Percentiles rank a stretch among this genome's conserved stretches.
Conservation (phyloP, 2,329 filamentous ascomycete genomes). For the Pseudonectria buxi region DNA sequence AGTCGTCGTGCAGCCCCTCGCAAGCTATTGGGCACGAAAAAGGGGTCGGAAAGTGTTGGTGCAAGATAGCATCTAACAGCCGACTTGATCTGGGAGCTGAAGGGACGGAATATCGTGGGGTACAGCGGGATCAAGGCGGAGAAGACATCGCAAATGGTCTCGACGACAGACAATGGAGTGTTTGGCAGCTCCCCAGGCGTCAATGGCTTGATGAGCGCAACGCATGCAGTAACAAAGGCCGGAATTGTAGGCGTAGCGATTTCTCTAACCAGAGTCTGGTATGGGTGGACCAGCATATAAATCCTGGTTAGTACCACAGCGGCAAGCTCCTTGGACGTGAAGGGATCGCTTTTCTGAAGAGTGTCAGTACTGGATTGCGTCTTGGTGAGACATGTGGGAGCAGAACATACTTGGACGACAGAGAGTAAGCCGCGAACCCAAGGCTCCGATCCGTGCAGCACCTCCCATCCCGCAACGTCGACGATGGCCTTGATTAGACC, state of each 20-base stretch:
- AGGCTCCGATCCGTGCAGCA: slow-evolving; percentile 61
- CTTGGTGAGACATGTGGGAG: too few relatives aligned
- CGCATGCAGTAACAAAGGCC: slow-evolving; percentile 63
- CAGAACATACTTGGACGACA: slow-evolving; percentile 58
- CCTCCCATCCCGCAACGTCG: slow-evolving; percentile 79
- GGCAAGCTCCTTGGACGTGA: slow-evolving; percentile 67
- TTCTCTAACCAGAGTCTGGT: slow-evolving; percentile 77
- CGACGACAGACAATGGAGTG: slow-evolving; percentile 45
- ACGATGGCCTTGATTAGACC: slow-evolving; percentile 73
- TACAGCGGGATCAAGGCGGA: slow-evolving; percentile 69
- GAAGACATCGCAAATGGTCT: slow-evolving; percentile 66
- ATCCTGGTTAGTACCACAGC: slow-evolving; percentile 75
- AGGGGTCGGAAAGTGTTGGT: slow-evolving; percentile 50
- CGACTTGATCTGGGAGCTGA: slow-evolving; percentile 59
- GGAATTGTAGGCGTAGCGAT: slow-evolving; percentile 79
- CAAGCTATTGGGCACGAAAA: slow-evolving; percentile 45
- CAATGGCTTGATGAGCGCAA: slow-evolving; percentile 55
- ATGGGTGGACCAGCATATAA: slow-evolving; percentile 74
- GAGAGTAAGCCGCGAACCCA: slow-evolving; percentile 75
- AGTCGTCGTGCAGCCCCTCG: slow-evolving; percentile 55
- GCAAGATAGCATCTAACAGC: slow-evolving; percentile 56
- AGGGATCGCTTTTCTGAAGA: slow-evolving; percentile 65
- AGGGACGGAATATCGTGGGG: slow-evolving; percentile 75
- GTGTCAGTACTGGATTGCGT: slow-evolving; percentile 14
- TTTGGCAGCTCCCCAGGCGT: slow-evolving; percentile 20